Percentiles rank a stretch among this genome's conserved stretches.
These are phyloP conservation scores for Orbilia blumenaviensis DNA, from an alignment of 2,329 filamentous ascomycete genomes.

Conservation along the genomic window DNA sequence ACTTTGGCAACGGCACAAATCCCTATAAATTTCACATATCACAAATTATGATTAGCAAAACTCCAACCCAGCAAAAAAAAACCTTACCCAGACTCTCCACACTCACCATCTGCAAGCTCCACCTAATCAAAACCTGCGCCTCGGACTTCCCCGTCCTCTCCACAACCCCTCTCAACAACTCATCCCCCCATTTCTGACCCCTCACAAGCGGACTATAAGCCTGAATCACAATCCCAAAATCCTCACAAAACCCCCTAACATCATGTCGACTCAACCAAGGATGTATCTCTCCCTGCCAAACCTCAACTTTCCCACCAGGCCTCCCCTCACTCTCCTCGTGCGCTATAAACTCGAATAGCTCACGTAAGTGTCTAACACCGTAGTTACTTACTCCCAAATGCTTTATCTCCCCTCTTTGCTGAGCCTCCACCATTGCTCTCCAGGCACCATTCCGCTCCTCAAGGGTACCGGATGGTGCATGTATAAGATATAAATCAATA, in stretches of 20 bases:
- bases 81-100: too few relatives aligned
- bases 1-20: conserved; percentile 77
- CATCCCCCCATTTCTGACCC: conserved; percentile 76
- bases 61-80: background rate
- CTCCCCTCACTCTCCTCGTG: conserved; percentile 60
- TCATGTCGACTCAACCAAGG: conserved; percentile 85
- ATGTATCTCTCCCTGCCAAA: conserved; percentile 90
- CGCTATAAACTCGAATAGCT: conserved; percentile 69
- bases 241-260: conserved; percentile 78
- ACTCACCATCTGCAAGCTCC: conserved; percentile 75
- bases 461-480: conserved; percentile 70
- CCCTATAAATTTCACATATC: conserved; percentile 65
- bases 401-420: conserved; percentile 70
- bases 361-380: conserved; percentile 70
- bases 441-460: conserved; percentile 69
- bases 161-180: conserved; percentile 71
- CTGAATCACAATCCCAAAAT: conserved; percentile 69
- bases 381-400: conserved; percentile 74
- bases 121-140: conserved; percentile 81
- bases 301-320: conserved; percentile 76
- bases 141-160: conserved; percentile 77
- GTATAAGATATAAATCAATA: conserved; percentile 64
- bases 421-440: conserved; percentile 71
- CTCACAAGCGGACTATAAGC: conserved; percentile 71
- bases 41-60: background rate